phyloP scores from a whole-genome alignment of 2,329 filamentous ascomycete genomes.

The Atkinsonella hypoxylon region DNA sequence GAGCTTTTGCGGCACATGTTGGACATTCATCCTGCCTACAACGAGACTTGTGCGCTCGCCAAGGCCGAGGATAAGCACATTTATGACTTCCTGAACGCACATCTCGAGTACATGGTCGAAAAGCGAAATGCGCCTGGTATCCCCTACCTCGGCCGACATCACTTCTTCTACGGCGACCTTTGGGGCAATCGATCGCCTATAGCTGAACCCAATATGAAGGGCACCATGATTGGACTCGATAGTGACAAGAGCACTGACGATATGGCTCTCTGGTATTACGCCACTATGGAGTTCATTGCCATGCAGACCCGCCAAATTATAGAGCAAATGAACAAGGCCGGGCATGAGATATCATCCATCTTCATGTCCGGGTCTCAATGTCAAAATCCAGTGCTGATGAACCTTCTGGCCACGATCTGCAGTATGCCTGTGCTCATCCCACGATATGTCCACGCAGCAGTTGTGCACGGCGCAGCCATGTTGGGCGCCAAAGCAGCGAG shows the following conservation, averaged over 20 bases:
- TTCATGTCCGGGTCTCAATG: conserved; percentile 99
- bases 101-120: conserved; percentile 64
- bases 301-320: conserved; percentile 94
- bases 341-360: conserved; percentile 80
- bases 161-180: conserved; percentile 97
- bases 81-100: conserved; percentile 88
- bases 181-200: conserved; percentile 95
- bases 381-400: conserved; percentile 88
- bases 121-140: conserved; percentile 61
- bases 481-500: conserved; percentile 94
- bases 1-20: conserved; percentile 90
- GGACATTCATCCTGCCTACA: conserved; percentile 86
- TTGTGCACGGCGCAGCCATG: conserved; percentile 98
- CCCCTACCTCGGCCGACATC: conserved; percentile 78
- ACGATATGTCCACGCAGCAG: conserved; percentile 85
- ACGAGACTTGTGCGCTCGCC: conserved; percentile 65
- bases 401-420: conserved; percentile 80
- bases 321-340: conserved; percentile 81
- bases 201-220: conserved; percentile 86
- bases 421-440: conserved; percentile 89
- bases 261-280: conserved; percentile 86
- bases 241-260: conserved; percentile 80
- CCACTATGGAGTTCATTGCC: conserved; percentile 95
- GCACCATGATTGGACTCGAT: conserved; percentile 74
- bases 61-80: conserved; percentile 78